These are phyloP conservation scores for Phlyctochytrium arcticum DNA, from an alignment of 192 early-diverging fungal genomes.

Conservation along the genomic window DNA sequence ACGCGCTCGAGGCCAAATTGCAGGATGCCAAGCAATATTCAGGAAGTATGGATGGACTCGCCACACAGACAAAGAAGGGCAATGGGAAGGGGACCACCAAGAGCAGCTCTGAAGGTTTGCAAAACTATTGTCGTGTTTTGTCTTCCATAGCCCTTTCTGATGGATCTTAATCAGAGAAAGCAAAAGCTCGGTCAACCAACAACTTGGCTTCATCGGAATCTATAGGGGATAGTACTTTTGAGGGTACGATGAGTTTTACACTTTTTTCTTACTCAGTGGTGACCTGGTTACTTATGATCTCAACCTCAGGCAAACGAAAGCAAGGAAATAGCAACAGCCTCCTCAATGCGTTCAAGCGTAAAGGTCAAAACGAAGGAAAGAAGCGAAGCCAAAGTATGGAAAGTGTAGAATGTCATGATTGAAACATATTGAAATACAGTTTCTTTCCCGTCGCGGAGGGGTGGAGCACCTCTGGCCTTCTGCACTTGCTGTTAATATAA, in stretches of 20 bases:
- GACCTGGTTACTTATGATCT: too few species aligned
- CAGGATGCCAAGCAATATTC: background rate
- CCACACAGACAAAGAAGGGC: conserved; percentile 3
- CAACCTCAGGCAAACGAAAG: background rate
- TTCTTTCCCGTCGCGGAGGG: too few species aligned
- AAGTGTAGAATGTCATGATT: background rate
- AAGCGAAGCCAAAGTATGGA: conserved; percentile 10
- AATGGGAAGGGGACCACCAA: background rate
- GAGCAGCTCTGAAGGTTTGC: background rate
- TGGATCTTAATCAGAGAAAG: background rate
- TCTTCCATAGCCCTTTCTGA: background rate
- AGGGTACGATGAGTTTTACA: background rate
- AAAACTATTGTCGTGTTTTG: background rate
- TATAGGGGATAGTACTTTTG: background rate
- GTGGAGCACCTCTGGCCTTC: too few species aligned
- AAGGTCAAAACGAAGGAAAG: conserved; percentile 1
- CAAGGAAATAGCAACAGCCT: background rate
- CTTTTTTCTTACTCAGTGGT: too few species aligned
- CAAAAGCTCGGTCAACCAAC: background rate
- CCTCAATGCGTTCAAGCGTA: conserved; percentile 10
- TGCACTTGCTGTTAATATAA: too few species aligned
- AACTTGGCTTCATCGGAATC: conserved; percentile 3
- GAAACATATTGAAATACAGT: background rate
- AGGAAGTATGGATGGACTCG: background rate
- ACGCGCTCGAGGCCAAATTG: too few species aligned